Conservation (phyloP, 768 basidiomycete species). For the Cantharellus cinnabarinus region DNA sequence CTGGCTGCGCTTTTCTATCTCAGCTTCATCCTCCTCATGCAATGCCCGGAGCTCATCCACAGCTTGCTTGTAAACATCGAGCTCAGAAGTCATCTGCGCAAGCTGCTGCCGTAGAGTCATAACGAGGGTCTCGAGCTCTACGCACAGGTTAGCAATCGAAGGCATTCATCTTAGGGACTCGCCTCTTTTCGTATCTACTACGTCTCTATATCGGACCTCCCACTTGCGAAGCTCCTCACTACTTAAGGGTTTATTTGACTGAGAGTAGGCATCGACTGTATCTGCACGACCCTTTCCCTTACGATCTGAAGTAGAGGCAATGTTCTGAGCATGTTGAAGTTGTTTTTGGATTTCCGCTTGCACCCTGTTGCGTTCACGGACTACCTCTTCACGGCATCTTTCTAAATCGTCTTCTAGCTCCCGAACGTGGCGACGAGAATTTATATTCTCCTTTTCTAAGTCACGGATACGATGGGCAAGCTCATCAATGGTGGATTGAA, state of each 20-base stretch:
- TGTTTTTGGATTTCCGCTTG: constrained; percentile 27
- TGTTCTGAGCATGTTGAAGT: constrained; percentile 2
- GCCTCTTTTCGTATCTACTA: constrained; percentile 84
- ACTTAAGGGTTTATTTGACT: constrained; percentile 8
- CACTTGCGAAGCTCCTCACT: constrained; percentile 15
- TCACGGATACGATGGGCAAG: constrained; percentile 34
- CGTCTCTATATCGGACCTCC: constrained; percentile 40
- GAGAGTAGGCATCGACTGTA: not conserved
- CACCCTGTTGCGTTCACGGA: constrained; percentile 42
- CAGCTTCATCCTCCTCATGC: constrained; percentile 39
- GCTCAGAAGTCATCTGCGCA: constrained; percentile 53
- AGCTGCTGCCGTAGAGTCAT: constrained; percentile 53
- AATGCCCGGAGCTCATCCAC: constrained; percentile 43
- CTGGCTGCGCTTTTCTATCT: constrained; percentile 35
- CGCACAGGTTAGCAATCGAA: constrained; percentile 2
- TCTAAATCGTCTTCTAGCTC: constrained; percentile 81
- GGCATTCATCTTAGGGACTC: constrained; percentile 2
- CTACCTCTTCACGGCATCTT: constrained; percentile 58
- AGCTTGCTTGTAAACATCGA: constrained; percentile 46
- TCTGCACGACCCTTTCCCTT: constrained; percentile 5
- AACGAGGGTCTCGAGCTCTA: constrained; percentile 50
- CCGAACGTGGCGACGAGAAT: constrained; percentile 61
- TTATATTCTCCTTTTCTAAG: constrained; percentile 63
- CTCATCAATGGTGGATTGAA: constrained; percentile 28
- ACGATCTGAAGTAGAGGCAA: not conserved